phyloP scores from a whole-genome alignment of 2,329 filamentous ascomycete genomes.

The Periconia sp. region DNA sequence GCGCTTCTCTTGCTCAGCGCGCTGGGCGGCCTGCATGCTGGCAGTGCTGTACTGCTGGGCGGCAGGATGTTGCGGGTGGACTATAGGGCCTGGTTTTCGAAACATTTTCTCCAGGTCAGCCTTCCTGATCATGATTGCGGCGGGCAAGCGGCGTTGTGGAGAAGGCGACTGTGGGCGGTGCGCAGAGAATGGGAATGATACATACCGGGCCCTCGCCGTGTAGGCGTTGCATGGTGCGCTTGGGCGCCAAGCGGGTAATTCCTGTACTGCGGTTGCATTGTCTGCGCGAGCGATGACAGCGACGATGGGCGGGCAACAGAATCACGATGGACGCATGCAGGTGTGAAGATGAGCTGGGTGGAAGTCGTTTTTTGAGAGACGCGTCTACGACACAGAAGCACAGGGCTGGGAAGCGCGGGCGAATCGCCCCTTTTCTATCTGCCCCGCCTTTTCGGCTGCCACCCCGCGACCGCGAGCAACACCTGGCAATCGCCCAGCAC shows the following conservation, averaged over 20 bases:
- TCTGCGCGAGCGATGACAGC: slow-evolving; percentile 32
- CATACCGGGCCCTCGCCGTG: slow-evolving; percentile 53
- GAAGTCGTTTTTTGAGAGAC: slow-evolving; percentile 33
- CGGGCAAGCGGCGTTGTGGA: slow-evolving; percentile 20
- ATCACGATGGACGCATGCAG: slow-evolving; percentile 28
- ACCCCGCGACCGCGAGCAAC: slow-evolving; percentile 21
- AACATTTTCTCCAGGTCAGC: slow-evolving; percentile 56
- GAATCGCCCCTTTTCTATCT: slow-evolving; percentile 30
- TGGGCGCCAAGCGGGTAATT: slow-evolving; percentile 50
- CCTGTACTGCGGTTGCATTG: slow-evolving; percentile 55
- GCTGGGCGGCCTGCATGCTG: slow-evolving; percentile 36
- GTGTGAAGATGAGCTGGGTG: slow-evolving; percentile 24
- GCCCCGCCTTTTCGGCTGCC: slow-evolving; percentile 26
- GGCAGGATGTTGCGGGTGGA: slow-evolving; percentile 56
- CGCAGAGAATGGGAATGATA: slow-evolving; percentile 22
- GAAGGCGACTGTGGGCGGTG: slow-evolving; percentile 13
- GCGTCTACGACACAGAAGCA: slow-evolving; percentile 28
- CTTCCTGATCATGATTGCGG: slow-evolving; percentile 51
- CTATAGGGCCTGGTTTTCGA: slow-evolving; percentile 53
- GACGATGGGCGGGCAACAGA: slow-evolving; percentile 31
- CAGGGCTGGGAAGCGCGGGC: slow-evolving; percentile 28
- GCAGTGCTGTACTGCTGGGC: slow-evolving; percentile 52
- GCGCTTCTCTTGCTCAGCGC: slow-evolving; percentile 57
- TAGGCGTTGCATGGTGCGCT: slow-evolving; percentile 44
- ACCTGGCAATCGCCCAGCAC: slow-evolving; percentile 18